These are phyloP conservation scores for Venturia nashicola DNA, from an alignment of 2,329 filamentous ascomycete genomes.

Conservation along the genomic window DNA sequence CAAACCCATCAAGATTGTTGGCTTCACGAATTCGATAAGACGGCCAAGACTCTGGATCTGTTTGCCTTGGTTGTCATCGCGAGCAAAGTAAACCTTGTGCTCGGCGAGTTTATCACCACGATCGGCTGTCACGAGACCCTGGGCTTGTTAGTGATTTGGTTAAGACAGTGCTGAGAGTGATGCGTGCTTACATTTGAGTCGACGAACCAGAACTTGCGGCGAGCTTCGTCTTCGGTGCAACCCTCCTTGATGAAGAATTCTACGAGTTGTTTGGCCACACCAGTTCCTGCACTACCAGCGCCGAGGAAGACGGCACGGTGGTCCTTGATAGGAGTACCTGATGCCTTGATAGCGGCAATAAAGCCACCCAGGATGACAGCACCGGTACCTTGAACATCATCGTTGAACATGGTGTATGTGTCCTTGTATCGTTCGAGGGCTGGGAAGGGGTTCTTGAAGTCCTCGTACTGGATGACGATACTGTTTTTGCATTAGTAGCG, in stretches of 20 bases:
- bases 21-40: slow-evolving; percentile 89
- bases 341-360: slow-evolving; percentile 67
- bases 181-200: slow-evolving; percentile 56
- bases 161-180: neutral
- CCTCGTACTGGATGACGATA: slow-evolving; percentile 84
- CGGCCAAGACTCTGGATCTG: slow-evolving; percentile 71
- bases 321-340: slow-evolving; percentile 72
- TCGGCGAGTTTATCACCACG: slow-evolving; percentile 88
- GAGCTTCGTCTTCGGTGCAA: slow-evolving; percentile 74
- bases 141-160: slow-evolving; percentile 5
- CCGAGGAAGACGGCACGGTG: slow-evolving; percentile 95
- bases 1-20: slow-evolving; percentile 85
- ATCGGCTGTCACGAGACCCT: slow-evolving; percentile 80
- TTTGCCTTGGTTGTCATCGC: slow-evolving; percentile 50
- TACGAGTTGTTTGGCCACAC: slow-evolving; percentile 94
- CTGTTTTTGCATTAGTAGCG: slow-evolving; percentile 27
- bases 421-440: slow-evolving; percentile 83
- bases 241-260: slow-evolving; percentile 94
- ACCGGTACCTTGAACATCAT: slow-evolving; percentile 95
- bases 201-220: slow-evolving; percentile 90
- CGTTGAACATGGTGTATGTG: slow-evolving; percentile 92
- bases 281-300: slow-evolving; percentile 87
- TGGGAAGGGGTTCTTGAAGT: slow-evolving; percentile 95
- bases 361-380: slow-evolving; percentile 83
- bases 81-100: slow-evolving; percentile 63